Conservation (phyloP, 371 early-diverging fungal species). For the Mortierella sp. region DNA sequence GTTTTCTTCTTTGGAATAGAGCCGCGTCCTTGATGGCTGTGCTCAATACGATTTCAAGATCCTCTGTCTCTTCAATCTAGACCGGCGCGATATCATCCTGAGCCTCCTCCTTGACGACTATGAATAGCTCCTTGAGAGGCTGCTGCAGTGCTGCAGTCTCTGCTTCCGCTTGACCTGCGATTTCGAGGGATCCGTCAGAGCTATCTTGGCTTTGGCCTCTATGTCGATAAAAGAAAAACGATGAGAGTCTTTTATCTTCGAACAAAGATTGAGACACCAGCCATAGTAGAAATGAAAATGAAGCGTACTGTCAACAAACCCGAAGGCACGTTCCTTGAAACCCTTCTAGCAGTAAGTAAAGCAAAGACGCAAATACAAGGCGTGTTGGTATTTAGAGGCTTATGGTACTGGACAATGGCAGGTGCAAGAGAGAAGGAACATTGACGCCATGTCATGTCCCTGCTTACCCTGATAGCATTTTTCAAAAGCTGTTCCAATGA, state of each 20-base stretch:
- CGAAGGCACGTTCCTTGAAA: neutral
- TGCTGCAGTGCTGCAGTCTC: too few relatives aligned
- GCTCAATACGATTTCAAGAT: too few relatives aligned
- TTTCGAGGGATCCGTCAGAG: too few relatives aligned
- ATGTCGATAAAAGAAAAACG: neutral
- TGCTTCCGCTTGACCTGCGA: too few relatives aligned
- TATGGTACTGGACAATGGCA: too few relatives aligned
- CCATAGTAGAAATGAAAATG: neutral
- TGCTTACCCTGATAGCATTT: neutral
- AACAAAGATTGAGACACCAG: neutral
- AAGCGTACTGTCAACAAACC: neutral
- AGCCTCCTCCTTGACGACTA: too few relatives aligned
- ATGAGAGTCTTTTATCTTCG: neutral
- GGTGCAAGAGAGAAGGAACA: neutral
- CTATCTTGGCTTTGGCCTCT: neutral
- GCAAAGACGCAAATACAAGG: neutral
- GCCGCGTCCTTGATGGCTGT: too few relatives aligned
- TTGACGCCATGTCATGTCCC: neutral
- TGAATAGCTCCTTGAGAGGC: too few relatives aligned
- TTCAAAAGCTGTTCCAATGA: neutral
- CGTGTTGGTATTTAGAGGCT: too few relatives aligned
- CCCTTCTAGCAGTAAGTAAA: neutral
- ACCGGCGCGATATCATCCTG: too few relatives aligned
- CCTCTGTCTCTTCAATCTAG: too few relatives aligned
- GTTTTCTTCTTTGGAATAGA: too few relatives aligned